Base-by-base conservation (phyloP, 352 stramenopile species). In the Aphanomyces cochlioides region DNA sequence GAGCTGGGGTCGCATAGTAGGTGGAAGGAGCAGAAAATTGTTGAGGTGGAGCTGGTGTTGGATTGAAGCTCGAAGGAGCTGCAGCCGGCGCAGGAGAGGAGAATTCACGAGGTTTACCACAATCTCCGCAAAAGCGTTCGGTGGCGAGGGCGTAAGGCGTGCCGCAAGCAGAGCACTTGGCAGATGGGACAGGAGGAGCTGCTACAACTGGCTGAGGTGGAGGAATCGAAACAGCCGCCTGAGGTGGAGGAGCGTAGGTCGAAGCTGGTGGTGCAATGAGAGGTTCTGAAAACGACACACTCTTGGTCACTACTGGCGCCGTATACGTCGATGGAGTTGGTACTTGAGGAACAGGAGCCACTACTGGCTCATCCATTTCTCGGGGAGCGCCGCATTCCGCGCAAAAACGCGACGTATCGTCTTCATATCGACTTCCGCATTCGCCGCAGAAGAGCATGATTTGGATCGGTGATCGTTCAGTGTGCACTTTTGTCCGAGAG, bases 341-440 rank as follows among this genome's bases (percentile, higher is more conserved):
- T 50, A n/a, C 34, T 4, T 28, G 37, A 34, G 38, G 66, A 58
- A 50, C 45, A n/a, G 39, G 56, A 3, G 73, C 28, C 4, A 67
- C 10, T 21, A 72, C 10, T 17, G 58, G 8, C 36, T 57, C 38
- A 15, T 63, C 12, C 36, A 56, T 82, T 67, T 92, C 84, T 15
- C 86, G 83, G 4, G 84, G 82, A 28, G 84, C 80, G 6, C 86
- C 84, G 53, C 86, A 93, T 72, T 93, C 86, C 60, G 86, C 86
- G 73, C 86, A 93, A 74, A 93, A 93, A 74, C 85, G 83, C 72
- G 84, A 82, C 45, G 74, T 86, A 37, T 80, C 82, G 73, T 92
- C 90, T 75, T 93, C 86, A 50, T 91, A 93, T 50, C 82, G 78
- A 69, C 90, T 85, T 59, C 86, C 86, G 68, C 86, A 93, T 76